Conservation (phyloP, 2,329 filamentous ascomycete genomes). For the Fusarium sp. region DNA sequence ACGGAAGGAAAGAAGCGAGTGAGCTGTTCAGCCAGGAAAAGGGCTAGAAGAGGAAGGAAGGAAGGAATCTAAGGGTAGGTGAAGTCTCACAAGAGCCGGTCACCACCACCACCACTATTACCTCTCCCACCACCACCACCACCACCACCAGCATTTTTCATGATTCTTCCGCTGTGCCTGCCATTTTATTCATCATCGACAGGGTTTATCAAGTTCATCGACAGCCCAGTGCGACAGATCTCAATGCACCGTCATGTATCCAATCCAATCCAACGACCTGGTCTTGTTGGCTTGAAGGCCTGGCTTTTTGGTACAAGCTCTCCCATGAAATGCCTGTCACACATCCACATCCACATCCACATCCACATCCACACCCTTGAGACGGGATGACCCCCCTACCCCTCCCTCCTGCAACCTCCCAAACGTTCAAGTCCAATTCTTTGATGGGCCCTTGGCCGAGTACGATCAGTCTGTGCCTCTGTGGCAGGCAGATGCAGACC, state of each 20-base stretch:
- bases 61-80: conserved; percentile 33
- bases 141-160: conserved; percentile 9
- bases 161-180: neutral
- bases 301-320: conserved; percentile 3
- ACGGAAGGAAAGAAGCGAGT: conserved; percentile 34
- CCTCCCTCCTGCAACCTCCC: conserved; percentile 40
- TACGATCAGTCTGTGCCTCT: conserved; percentile 28
- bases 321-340: conserved; percentile 35
- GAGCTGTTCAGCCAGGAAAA: conserved; percentile 12
- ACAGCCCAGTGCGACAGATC: conserved; percentile 32
- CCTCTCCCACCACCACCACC: neutral
- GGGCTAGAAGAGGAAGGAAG: conserved; percentile 40
- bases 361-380: conserved; percentile 31
- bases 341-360: conserved; percentile 35
- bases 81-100: conserved; percentile 33
- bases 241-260: conserved; percentile 24
- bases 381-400: conserved; percentile 39
- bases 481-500: conserved; percentile 18
- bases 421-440: conserved; percentile 19
- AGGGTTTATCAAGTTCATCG: conserved; percentile 9
- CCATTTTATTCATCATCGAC: conserved; percentile 8
- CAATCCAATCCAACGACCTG: conserved; percentile 2
- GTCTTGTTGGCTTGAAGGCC: conserved; percentile 3
- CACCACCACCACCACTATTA: neutral
- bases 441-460: conserved; percentile 23